phyloP scores from a whole-genome alignment of 352 stramenopile species.

The Globisporangium radiosum region DNA sequence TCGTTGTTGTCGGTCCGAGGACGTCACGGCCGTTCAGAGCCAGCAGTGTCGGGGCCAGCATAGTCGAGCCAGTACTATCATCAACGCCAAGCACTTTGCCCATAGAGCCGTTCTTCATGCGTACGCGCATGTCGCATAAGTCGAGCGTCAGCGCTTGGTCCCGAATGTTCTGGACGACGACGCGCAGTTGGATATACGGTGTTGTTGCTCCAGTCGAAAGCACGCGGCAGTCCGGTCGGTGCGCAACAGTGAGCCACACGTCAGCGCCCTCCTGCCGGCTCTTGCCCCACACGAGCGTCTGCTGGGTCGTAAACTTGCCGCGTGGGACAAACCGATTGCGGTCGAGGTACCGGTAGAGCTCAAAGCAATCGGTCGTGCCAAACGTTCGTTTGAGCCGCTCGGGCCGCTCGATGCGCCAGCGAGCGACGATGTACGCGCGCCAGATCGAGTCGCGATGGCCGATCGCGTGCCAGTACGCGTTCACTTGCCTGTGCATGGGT shows the following conservation, averaged over 20 bases:
- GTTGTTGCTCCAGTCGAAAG: constrained; percentile 13
- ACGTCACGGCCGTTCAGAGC: constrained; percentile 49
- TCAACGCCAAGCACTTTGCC: constrained; percentile 35
- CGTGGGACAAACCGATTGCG: constrained; percentile 45
- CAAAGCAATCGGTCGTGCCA: constrained; percentile 39
- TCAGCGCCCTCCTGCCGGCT: constrained; percentile 57
- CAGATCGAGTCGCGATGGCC: constrained; percentile 48
- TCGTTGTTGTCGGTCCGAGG: background rate
- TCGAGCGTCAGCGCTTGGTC: constrained; percentile 48
- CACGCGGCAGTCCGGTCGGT: constrained; percentile 61
- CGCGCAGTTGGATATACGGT: constrained; percentile 54
- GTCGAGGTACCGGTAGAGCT: constrained; percentile 61
- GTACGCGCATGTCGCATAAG: constrained; percentile 51
- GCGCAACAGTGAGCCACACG: constrained; percentile 66
- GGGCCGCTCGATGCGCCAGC: constrained; percentile 42
- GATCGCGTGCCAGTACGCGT: constrained; percentile 38
- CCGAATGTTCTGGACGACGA: constrained; percentile 67
- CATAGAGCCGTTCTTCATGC: constrained; percentile 62
- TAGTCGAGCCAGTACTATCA: constrained; percentile 3
- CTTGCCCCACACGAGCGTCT: constrained; percentile 66
- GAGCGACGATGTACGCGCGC: constrained; percentile 33
- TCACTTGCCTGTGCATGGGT: constrained; percentile 33
- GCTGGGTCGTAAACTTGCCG: constrained; percentile 53
- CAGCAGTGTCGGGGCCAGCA: constrained; percentile 39
- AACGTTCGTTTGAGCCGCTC: constrained; percentile 37